Conservation (phyloP, 2,329 filamentous ascomycete species). For the Rhynchosporium graminicola region DNA sequence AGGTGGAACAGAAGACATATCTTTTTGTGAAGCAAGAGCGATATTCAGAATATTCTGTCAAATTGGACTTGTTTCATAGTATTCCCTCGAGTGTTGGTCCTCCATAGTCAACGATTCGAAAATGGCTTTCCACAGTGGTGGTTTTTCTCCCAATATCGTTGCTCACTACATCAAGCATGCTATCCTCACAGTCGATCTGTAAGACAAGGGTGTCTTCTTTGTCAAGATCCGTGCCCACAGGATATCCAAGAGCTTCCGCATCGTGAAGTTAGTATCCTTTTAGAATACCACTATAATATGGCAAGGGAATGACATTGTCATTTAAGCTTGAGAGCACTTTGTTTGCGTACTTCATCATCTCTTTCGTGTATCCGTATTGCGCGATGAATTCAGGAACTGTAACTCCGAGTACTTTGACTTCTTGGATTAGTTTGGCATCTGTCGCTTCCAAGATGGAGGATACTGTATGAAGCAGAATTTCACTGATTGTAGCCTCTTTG, state of each 20-base stretch:
- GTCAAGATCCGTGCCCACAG: not conserved
- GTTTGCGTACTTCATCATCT: not conserved
- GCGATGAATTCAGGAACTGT: not conserved
- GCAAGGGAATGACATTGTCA: not conserved
- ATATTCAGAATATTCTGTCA: too few relatives aligned
- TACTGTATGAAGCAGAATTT: not conserved
- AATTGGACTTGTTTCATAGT: too few relatives aligned
- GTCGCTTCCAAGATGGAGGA: not conserved
- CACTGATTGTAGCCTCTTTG: not conserved
- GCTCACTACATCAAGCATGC: not conserved
- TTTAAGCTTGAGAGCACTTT: not conserved
- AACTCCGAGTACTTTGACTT: not conserved
- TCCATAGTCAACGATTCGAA: conserved; percentile 1
- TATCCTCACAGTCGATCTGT: not conserved
- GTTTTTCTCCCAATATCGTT: too few relatives aligned
- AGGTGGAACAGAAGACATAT: too few relatives aligned
- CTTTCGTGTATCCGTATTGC: not conserved
- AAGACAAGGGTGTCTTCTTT: not conserved
- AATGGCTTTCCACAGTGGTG: not conserved
- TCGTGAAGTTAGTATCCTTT: not conserved
- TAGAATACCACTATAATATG: not conserved
- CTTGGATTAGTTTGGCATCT: not conserved
- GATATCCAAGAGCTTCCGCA: not conserved
- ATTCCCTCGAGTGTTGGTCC: not conserved
- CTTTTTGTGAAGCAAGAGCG: too few relatives aligned